Base-by-base conservation (phyloP, 805 yeast genomes). In the Cephaloascus albidus region DNA sequence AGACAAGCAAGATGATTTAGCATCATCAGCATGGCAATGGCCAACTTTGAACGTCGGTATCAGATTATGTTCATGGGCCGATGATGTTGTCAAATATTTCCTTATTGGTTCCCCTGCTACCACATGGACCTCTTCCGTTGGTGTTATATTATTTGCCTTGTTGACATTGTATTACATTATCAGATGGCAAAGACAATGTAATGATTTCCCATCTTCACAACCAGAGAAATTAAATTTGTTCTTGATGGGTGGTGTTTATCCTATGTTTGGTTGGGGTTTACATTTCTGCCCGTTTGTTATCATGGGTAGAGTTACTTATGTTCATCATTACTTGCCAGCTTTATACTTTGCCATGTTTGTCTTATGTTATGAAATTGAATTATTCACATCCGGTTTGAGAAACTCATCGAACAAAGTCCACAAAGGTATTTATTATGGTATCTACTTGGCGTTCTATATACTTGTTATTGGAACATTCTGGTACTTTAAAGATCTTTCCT, bases 1-100 rank as follows among this genome's bases (percentile, higher is more conserved):
- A 2, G 93, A 85, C 50, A 84, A 83, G 50, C 74, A 65, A 46
- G 95, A 85, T 53, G 72, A 70, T 41, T 63, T 85, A 43, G 79
- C 88, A 1, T 81, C 90, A 14, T 58, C 69, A 40, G 84, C 85
- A 57, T 85, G 93, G 90, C 85, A 85, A 65, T 85, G 95, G 95
- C 95, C 95, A 37, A 74, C 81, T n/a, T 66, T 84, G 52, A 70
- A 78, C 43, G 73, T 68, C 36, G 95, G 95, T 43, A 72, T 85
- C 47, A 73, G 95, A 60, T 68, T 84, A 70, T 80, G 86, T 59
- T 71, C 76, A 12, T 84, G 93, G 93, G 65, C 70, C 35, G 72
- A 71, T 35, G 72, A 70, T 6, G 68, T 62, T 42, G 65, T 71
- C 47, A 78, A 78, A 52, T 84, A 80, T 56, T 83, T 74, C 58